These are phyloP conservation scores for Blastocystis sp. DNA, from an alignment of 352 stramenopile species.

Conservation along the genomic window DNA sequence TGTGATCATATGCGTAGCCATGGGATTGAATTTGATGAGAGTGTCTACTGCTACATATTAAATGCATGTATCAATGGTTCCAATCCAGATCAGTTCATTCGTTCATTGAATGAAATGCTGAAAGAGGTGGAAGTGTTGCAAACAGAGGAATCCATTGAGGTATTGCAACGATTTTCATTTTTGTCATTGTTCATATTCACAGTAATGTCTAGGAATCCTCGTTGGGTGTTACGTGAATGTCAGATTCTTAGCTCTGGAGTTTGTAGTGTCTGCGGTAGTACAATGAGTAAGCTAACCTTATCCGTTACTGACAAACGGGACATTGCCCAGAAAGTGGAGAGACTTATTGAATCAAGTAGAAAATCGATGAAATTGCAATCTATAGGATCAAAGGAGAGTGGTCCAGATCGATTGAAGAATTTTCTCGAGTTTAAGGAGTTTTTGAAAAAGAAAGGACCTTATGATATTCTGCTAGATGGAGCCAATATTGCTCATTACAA, in stretches of 20 bases:
- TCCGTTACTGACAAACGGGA: neutral
- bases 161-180: neutral
- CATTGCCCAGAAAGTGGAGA: conserved; percentile 10
- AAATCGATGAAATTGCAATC: neutral
- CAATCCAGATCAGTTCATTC: neutral
- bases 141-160: conserved; percentile 12
- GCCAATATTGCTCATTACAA: conserved; percentile 96
- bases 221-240: neutral
- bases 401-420: conserved; percentile 69
- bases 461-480: conserved; percentile 88
- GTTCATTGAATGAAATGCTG: neutral
- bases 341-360: neutral
- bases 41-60: conserved; percentile 31
- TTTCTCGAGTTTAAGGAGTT: conserved; percentile 78
- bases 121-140: neutral
- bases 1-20: conserved; percentile 1
- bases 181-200: neutral
- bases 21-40: neutral
- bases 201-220: conserved; percentile 13
- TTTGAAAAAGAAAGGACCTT: conserved; percentile 72
- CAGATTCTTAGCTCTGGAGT: conserved; percentile 1
- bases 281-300: neutral
- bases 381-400: conserved; percentile 73
- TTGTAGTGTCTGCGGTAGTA: neutral
- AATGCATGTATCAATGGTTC: neutral